Evolutionary conservation across 2,329 filamentous ascomycete species (phyloP), one percentile per base, ranked within the genome.

Genomic region (Huntiella abstrusa): DNA sequence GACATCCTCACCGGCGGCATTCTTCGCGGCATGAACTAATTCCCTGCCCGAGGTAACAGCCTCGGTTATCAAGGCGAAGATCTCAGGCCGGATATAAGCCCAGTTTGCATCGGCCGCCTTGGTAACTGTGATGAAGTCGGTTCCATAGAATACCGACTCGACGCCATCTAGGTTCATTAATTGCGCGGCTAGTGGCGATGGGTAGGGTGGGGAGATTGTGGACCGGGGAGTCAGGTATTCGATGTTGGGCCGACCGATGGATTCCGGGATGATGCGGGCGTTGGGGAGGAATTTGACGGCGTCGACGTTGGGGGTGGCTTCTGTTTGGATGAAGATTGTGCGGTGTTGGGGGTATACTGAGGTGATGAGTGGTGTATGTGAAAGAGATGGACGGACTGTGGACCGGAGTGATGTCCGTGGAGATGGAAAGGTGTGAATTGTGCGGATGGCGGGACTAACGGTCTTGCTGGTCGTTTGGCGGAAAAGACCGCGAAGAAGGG

Each of bases 301-400:
- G 66, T 96, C 86, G n/a, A 77, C 70, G 63, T 98, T 98, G 19
- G 91, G 91, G 1, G 91, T 98, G 53, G 73, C 75, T 59, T 96
- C 88, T 4, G 88, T 96, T 65, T 98, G 91, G 58, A 98, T 98
- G 68, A 96, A 98, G 62, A 98, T 93, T 17, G 77, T 86, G 53
- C 88, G 79, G 50, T 28, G 15, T 60, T 60, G 43, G 64, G 64
- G 46, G 34, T 33, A 36, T 45, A 32, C 57, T 56, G 28, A 59
- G 56, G 43, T 56, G 53, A 38, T 55, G 46, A 50, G 54, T 52
- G 37, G 57, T 53, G 45, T 38, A 51, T 16, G 50, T 46, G 11
- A 49, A 37, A 47, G 42, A 44, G 48, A 49, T 17, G 46, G 48
- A n/a, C 37, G 36, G 35, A 40, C 38, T 41, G 39, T 19, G n/a